These are phyloP conservation scores for Aspergillus funiculosus DNA, from an alignment of 495 filamentous ascomycete species.

Conservation along the genomic window DNA sequence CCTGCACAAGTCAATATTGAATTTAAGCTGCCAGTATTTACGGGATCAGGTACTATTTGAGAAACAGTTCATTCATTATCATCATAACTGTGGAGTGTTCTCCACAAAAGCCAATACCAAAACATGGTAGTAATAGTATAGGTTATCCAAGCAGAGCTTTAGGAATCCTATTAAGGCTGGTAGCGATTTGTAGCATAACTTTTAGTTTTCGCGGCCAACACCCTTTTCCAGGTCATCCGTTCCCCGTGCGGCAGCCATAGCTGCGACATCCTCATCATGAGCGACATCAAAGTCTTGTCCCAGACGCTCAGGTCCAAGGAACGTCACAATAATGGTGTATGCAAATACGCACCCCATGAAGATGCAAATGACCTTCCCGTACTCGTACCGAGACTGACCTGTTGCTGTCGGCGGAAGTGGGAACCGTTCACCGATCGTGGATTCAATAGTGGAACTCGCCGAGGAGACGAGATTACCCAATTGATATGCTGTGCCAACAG, in stretches of 20 bases:
- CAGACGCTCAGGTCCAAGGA: slow-evolving; percentile 73
- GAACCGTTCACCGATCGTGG: slow-evolving; percentile 75
- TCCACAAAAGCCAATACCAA: too few relatives aligned
- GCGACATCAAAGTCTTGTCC: slow-evolving; percentile 59
- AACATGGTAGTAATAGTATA: too few relatives aligned
- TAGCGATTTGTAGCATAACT: too few relatives aligned
- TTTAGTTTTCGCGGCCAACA: too few relatives aligned
- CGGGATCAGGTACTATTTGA: too few relatives aligned
- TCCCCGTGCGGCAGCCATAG: slow-evolving; percentile 29
- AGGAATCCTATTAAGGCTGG: too few relatives aligned
- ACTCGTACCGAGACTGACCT: slow-evolving; percentile 57
- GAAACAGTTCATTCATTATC: too few relatives aligned
- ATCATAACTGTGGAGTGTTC: too few relatives aligned
- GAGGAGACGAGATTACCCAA: slow-evolving; percentile 79
- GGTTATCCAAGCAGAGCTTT: too few relatives aligned
- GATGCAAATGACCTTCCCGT: slow-evolving; percentile 87
- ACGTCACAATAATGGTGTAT: slow-evolving; percentile 69
- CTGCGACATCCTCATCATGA: slow-evolving; percentile 59
- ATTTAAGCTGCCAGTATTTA: too few relatives aligned
- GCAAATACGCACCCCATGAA: slow-evolving; percentile 90
- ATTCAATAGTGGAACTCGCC: slow-evolving; percentile 76
- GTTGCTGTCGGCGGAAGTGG: slow-evolving; percentile 55
- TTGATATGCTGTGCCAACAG: slow-evolving; percentile 79
- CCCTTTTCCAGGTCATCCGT: slow-evolving; percentile 22
- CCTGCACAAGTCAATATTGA: too few relatives aligned